phyloP scores from a whole-genome alignment of 257 asterid genomes.

The Parsonsia alboflavescens region DNA sequence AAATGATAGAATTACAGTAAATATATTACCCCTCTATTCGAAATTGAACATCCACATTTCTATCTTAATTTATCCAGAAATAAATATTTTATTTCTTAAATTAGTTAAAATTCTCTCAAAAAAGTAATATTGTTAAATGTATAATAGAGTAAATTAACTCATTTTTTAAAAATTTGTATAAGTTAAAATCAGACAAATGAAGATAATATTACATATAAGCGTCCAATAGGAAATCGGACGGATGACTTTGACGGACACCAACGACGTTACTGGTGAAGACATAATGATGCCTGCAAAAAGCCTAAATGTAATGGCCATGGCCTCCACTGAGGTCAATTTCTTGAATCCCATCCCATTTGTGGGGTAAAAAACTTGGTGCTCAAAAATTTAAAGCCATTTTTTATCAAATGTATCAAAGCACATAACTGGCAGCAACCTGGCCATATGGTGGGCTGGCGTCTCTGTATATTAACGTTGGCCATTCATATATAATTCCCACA shows the following conservation, averaged over 20 bases:
- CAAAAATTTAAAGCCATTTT: neutral
- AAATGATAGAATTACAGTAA: neutral
- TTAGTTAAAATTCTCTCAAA: too few relatives aligned
- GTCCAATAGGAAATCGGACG: neutral
- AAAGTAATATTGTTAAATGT: too few relatives aligned
- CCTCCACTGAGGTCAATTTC: conserved; percentile 3
- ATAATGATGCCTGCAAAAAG: conserved; percentile 23
- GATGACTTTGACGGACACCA: neutral
- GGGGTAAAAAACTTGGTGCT: conserved; percentile 10
- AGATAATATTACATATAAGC: too few relatives aligned
- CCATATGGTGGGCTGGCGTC: neutral
- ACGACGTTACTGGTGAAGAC: neutral
- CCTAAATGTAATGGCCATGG: conserved; percentile 4
- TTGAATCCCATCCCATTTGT: conserved; percentile 12
- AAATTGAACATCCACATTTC: too few relatives aligned
- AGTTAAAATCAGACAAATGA: too few relatives aligned
- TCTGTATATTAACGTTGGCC: neutral
- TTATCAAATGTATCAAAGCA: neutral
- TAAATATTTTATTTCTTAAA: too few relatives aligned
- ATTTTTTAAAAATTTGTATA: too few relatives aligned
- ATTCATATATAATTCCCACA: too few relatives aligned
- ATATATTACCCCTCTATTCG: too few relatives aligned
- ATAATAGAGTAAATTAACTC: too few relatives aligned
- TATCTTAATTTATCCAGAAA: too few relatives aligned
- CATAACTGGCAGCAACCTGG: conserved; percentile 8